These are phyloP conservation scores for Phaeodactylum tricornutum DNA, from an alignment of 108 stramenopile species.

Conservation along the genomic window DNA sequence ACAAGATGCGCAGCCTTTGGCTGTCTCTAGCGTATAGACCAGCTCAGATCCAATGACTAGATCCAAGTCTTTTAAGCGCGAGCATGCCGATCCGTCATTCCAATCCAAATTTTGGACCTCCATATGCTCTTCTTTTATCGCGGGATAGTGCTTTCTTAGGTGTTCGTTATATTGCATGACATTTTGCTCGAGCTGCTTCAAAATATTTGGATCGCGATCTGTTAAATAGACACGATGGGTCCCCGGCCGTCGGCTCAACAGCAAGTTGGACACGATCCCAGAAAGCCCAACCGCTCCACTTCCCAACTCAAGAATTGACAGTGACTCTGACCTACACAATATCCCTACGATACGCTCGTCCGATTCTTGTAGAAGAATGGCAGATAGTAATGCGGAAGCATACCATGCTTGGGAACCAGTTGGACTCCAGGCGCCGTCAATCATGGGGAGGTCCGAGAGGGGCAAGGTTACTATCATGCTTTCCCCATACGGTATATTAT, in stretches of 20 bases:
- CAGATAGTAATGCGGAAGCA: slow-evolving; percentile 26
- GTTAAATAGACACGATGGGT: no score
- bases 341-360: slow-evolving; percentile 1
- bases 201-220: slow-evolving; percentile 20
- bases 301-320: slow-evolving; percentile 39
- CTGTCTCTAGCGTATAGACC: slow-evolving; percentile 37
- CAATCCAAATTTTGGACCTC: slow-evolving; percentile 31
- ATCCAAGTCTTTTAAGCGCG: slow-evolving; percentile 7
- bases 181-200: slow-evolving; percentile 27
- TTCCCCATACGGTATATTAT: no score
- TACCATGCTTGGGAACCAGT: slow-evolving; percentile 42
- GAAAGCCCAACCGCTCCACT: slow-evolving; percentile 40
- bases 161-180: slow-evolving; percentile 4
- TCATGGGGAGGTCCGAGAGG: slow-evolving; percentile 14
- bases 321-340: no score
- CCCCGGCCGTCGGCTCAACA: no score
- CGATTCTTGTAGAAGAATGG: background rate
- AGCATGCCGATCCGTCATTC: no score
- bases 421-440: slow-evolving; percentile 35
- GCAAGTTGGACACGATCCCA: no score
- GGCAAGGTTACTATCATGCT: slow-evolving; percentile 8
- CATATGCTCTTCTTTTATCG: background rate
- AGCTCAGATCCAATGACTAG: slow-evolving; percentile 38
- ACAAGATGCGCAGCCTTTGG: slow-evolving; percentile 16
- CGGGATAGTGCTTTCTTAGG: background rate